Evolutionary conservation across 2,329 filamentous ascomycete species (phyloP).

Genomic region (Alternaria alternata): DNA sequence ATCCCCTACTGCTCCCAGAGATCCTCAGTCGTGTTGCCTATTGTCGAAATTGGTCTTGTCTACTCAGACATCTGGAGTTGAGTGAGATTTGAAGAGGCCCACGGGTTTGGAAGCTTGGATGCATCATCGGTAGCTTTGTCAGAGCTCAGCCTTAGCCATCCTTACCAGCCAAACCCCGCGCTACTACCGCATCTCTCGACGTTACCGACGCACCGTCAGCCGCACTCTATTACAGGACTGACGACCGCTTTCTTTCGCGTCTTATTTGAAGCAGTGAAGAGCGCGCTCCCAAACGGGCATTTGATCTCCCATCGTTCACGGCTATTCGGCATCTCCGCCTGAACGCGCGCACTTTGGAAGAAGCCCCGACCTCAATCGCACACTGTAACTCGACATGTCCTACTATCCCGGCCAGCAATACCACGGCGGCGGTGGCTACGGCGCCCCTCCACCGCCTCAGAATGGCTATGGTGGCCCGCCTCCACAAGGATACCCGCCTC

Average conservation of each 20-base stretch:
- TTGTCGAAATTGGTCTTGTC: neutral
- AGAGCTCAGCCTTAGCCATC: slow-evolving; percentile 16
- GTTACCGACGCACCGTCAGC: slow-evolving; percentile 20
- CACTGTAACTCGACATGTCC: slow-evolving; percentile 44
- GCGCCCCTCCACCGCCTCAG: slow-evolving; percentile 53
- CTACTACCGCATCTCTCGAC: slow-evolving; percentile 16
- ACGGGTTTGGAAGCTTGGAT: slow-evolving; percentile 1
- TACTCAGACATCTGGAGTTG: neutral
- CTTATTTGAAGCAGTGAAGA: slow-evolving; percentile 7
- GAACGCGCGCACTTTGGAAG: slow-evolving; percentile 13
- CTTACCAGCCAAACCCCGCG: slow-evolving; percentile 27
- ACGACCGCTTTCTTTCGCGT: slow-evolving; percentile 13
- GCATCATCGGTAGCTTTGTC: slow-evolving; percentile 10
- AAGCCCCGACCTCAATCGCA: slow-evolving; percentile 12
- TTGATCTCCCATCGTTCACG: slow-evolving; percentile 18
- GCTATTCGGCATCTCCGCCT: slow-evolving; percentile 22
- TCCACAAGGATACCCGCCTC: slow-evolving; percentile 41
- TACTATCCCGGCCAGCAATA: slow-evolving; percentile 54
- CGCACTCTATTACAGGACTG: slow-evolving; percentile 16
- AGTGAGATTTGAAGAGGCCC: neutral
- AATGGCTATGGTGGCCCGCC: slow-evolving; percentile 42
- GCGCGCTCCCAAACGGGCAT: slow-evolving; percentile 9
- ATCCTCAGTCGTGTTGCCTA: neutral
- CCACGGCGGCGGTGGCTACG: slow-evolving; percentile 53
- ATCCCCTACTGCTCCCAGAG: slow-evolving; percentile 4